Evolutionary conservation across 164 flowering plant species (phyloP), one percentile per base, ranked within the genome.

Genomic region (Aristolochia californica): DNA sequence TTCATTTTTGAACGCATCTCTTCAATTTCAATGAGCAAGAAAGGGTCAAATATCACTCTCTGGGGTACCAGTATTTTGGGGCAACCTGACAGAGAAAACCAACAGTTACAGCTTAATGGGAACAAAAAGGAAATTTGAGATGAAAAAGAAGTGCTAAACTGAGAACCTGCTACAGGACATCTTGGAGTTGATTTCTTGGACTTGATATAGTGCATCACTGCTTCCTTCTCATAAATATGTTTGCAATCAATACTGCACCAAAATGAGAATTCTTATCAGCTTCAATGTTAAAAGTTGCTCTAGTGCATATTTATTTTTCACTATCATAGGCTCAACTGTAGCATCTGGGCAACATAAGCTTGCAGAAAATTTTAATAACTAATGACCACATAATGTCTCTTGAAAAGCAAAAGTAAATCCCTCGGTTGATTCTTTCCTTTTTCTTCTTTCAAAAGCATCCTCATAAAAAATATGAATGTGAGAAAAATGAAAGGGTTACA

Each of bases 121-220:
- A 26, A 40, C 45, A 40, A 24, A 9, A 34, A n/a, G 21, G 14
- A 45, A 43, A 21, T 43, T 15, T 13, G 13, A 16, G 5, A 52
- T 23, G 20, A 47, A 49, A 53, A 23, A 34, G 5, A 16, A 49
- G 43, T 23, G n/a, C 22, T 51, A 21, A 22, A 22, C 53, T 15
- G 26, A 17, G 72, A n/a, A 88, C 98, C 98, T 78, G 97, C 78
- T 24, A 82, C 75, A 43, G 97, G 94, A 72, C 97, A 91, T 43
- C 23, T 55, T 25, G 68, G 64, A 3, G 17, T 56, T n/a, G 58
- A 27, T 4, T 45, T 62, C 60, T 70, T 77, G 60, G 78, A 54
- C 54, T 45, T 68, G 15, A 89, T 78, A 70, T 81, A 74, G 22
- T 59, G 75, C 77, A 74, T 63, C 62, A 91, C 72, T 56, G 83